A percentile compares a stretch with the other conserved stretches of the same genome.
Conservation (phyloP, 352 stramenopile genomes). For the Thalassiosira mediterranea region DNA sequence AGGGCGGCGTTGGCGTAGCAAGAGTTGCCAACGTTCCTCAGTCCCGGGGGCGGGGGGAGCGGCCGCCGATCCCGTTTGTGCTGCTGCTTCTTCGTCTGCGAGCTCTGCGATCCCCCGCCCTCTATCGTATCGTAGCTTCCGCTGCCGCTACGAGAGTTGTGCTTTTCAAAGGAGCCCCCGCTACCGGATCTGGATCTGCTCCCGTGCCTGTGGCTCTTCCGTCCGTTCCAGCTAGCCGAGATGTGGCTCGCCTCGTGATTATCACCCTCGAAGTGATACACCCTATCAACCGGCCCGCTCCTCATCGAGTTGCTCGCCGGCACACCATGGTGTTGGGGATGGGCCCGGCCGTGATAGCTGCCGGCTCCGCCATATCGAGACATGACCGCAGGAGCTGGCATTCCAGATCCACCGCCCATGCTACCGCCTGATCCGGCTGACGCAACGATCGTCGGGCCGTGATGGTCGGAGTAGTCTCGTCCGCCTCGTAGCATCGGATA, state of each 20-base stretch:
- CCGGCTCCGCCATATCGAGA: too few species aligned
- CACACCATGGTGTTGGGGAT: too few species aligned
- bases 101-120: too few species aligned
- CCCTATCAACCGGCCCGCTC: constrained; percentile 38
- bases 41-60: constrained; percentile 60
- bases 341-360: too few species aligned
- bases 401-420: too few species aligned
- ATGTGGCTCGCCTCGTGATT: not conserved
- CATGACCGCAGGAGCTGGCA: too few species aligned
- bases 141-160: constrained; percentile 10
- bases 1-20: constrained; percentile 82
- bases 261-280: constrained; percentile 44
- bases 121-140: constrained; percentile 30
- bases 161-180: constrained; percentile 5
- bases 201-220: not conserved
- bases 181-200: not conserved
- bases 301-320: not conserved
- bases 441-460: too few species aligned
- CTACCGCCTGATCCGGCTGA: too few species aligned
- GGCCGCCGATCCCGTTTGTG: not conserved
- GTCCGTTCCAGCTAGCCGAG: not conserved
- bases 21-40: constrained; percentile 82
- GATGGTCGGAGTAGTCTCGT: too few species aligned
- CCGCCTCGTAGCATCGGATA: too few species aligned
- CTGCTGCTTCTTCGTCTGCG: too few species aligned